phyloP scores from a whole-genome alignment of 2,329 filamentous ascomycete genomes.

The Pseudogymnoascus sp. region DNA sequence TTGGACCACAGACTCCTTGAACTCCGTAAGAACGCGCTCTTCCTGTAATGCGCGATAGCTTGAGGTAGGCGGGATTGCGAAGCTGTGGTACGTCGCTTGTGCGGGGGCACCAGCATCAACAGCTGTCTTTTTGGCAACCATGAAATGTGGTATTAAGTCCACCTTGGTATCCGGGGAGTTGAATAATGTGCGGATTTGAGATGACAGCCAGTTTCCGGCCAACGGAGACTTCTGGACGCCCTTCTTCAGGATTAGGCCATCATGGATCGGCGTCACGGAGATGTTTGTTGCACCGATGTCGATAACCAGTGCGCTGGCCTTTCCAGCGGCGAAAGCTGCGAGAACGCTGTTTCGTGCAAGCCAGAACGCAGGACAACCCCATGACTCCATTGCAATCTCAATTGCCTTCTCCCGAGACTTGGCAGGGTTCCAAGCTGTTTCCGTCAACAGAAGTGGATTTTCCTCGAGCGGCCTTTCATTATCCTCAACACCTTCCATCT shows the following conservation, averaged over 20 bases:
- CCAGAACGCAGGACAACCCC: slow-evolving; percentile 93
- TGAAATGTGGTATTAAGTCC: slow-evolving; percentile 73
- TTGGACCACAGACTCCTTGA: slow-evolving; percentile 96
- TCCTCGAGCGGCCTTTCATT: slow-evolving; percentile 75
- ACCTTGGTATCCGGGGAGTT: slow-evolving; percentile 59
- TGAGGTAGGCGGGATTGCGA: slow-evolving; percentile 49
- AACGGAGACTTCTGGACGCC: slow-evolving; percentile 77
- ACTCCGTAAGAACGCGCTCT: slow-evolving; percentile 86
- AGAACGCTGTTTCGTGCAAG: slow-evolving; percentile 82
- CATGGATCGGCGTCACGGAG: slow-evolving; percentile 83
- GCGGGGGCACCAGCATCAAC: slow-evolving; percentile 80
- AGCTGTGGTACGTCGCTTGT: slow-evolving; percentile 66
- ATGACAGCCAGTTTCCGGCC: slow-evolving; percentile 82
- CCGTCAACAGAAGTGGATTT: slow-evolving; percentile 85
- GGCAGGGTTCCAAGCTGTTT: slow-evolving; percentile 82
- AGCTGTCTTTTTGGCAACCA: slow-evolving; percentile 76
- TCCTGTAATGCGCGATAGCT: slow-evolving; percentile 81
- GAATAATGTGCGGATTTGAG: slow-evolving; percentile 78
- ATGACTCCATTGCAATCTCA: slow-evolving; percentile 94
- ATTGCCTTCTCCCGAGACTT: slow-evolving; percentile 91
- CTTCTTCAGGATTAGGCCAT: slow-evolving; percentile 89
- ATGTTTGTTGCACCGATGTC: slow-evolving; percentile 86
- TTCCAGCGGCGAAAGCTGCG: slow-evolving; percentile 84
- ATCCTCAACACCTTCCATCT: slow-evolving; percentile 49
- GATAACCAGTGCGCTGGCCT: slow-evolving; percentile 84